Percentiles rank a stretch among this genome's conserved stretches.
phyloP scores from a whole-genome alignment of 106 monocot genomes.

The Alisma plantagoaquatica region DNA sequence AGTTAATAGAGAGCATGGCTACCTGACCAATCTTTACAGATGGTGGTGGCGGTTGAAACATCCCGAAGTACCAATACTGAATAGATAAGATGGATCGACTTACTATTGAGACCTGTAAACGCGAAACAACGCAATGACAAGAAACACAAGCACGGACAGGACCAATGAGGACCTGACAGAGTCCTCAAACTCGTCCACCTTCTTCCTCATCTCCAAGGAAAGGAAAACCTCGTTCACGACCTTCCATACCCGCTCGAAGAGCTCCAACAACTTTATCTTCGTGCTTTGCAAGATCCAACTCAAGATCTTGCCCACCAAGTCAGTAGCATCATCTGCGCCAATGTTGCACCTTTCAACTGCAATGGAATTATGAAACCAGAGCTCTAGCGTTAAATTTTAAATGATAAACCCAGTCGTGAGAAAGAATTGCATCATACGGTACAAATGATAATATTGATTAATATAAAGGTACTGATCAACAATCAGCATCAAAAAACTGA shows the following conservation, averaged over 20 bases:
- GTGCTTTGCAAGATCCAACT: constrained; percentile 25
- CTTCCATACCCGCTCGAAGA: constrained; percentile 18
- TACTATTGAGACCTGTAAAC: background rate
- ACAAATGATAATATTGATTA: background rate
- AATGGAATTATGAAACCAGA: no score
- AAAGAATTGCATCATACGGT: background rate
- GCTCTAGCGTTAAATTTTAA: no score
- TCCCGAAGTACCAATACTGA: no score
- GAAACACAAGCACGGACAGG: constrained; percentile 24
- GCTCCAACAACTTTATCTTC: constrained; percentile 1
- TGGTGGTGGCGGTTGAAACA: no score
- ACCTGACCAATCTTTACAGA: no score
- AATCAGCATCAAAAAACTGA: no score
- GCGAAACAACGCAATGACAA: constrained; percentile 21
- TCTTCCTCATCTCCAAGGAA: background rate
- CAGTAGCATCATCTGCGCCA: background rate
- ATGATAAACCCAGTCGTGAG: no score
- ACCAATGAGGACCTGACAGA: constrained; percentile 19
- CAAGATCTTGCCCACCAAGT: constrained; percentile 5
- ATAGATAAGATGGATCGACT: no score
- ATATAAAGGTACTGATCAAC: background rate
- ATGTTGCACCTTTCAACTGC: background rate
- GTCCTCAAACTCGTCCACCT: constrained; percentile 8
- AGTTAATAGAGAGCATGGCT: no score
- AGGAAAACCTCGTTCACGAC: constrained; percentile 19